Conservation (phyloP, 1,139 yeast species). For the Eremothecium cymbalariae region DNA sequence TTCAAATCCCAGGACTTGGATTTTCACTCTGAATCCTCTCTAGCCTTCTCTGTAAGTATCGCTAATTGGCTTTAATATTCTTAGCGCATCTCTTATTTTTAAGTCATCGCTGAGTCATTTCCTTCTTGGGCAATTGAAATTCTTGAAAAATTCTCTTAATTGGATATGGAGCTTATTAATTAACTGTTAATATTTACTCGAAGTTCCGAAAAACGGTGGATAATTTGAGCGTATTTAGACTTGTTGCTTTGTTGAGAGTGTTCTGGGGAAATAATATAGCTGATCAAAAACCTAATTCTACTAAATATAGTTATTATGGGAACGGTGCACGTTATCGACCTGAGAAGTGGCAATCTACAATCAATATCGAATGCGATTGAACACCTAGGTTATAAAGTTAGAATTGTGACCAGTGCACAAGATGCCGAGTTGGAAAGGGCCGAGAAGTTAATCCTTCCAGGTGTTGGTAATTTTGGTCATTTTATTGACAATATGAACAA, state of each 20-base stretch:
- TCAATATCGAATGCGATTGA: constrained; percentile 83
- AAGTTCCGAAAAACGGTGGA: background rate
- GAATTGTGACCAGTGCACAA: constrained; percentile 39
- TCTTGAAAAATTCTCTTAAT: background rate
- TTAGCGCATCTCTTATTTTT: too few relatives aligned
- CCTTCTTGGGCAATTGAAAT: background rate
- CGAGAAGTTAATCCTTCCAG: constrained; percentile 65
- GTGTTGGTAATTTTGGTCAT: constrained; percentile 95
- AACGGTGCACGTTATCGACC: constrained; percentile 72
- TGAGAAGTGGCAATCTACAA: constrained; percentile 90
- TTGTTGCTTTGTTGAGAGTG: too few relatives aligned
- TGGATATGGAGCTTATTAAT: background rate
- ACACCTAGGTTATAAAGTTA: constrained; percentile 58
- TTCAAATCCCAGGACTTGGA: too few relatives aligned
- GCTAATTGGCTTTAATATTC: too few relatives aligned
- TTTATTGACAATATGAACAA: constrained; percentile 63
- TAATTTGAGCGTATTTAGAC: too few relatives aligned
- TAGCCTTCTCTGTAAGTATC: too few relatives aligned
- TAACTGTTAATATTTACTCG: too few relatives aligned
- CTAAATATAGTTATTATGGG: constrained; percentile 12
- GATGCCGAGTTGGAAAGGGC: constrained; percentile 43
- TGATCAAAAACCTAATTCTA: background rate
- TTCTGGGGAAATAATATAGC: too few relatives aligned
- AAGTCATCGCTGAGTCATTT: background rate
- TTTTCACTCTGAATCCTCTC: too few relatives aligned